A percentile compares a stretch with the other conserved stretches of the same genome.
Conservation (phyloP, 345 rosid genomes). For the Gossypium rotundifolium region DNA sequence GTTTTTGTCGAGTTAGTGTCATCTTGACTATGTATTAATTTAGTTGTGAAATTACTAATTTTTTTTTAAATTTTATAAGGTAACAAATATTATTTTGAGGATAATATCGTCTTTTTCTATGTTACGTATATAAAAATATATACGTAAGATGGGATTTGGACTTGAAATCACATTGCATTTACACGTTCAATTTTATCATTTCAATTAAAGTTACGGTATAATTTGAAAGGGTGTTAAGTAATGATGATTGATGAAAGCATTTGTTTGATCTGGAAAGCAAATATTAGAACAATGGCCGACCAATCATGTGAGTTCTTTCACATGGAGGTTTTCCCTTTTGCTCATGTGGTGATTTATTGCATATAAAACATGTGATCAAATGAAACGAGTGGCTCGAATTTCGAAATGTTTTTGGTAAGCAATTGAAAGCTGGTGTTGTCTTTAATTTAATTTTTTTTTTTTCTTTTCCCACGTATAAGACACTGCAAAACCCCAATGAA, state of each 20-base stretch:
- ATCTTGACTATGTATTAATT: no score
- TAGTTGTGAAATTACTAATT: no score
- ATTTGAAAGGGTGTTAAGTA: no score
- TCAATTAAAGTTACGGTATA: rapidly evolving
- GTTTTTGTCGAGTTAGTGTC: no score
- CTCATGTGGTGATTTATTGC: slow-evolving; percentile 9
- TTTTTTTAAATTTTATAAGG: no score
- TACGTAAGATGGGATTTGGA: no score
- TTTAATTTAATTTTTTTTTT: neutral
- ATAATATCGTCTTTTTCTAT: no score
- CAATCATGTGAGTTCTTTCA: slow-evolving; percentile 39
- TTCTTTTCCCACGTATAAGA: slow-evolving; percentile 20
- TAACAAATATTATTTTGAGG: no score
- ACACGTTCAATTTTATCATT: no score
- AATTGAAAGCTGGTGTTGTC: slow-evolving; percentile 2
- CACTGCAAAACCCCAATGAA: slow-evolving; percentile 16
- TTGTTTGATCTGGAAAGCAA: neutral
- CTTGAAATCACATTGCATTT: no score
- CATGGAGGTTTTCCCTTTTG: slow-evolving; percentile 13
- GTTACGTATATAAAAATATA: no score
- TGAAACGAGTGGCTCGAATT: slow-evolving; percentile 20
- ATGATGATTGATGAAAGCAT: no score
- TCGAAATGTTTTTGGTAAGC: neutral
- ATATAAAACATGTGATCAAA: slow-evolving; percentile 35
- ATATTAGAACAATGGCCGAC: slow-evolving; percentile 25